Percentiles rank a stretch among this genome's conserved stretches.
phyloP scores from a whole-genome alignment of 495 filamentous ascomycete species.

The Tuber indicum region DNA sequence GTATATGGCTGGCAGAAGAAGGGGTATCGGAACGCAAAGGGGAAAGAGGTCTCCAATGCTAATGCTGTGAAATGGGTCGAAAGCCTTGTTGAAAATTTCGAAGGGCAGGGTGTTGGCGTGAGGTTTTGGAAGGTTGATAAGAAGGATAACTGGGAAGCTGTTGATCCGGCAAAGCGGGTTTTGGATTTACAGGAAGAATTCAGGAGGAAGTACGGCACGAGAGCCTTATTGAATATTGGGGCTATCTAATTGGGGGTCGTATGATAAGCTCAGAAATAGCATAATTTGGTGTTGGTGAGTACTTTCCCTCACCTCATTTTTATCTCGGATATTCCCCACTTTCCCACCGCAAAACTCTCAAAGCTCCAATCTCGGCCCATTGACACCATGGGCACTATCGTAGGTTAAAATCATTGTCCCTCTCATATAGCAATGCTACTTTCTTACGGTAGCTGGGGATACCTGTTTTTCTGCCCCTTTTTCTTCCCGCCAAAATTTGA shows the following conservation, averaged over 20 bases:
- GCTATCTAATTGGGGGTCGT: background rate
- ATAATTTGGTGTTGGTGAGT: background rate
- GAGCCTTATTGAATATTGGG: background rate
- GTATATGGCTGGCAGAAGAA: slow-evolving; percentile 22
- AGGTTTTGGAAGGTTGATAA: slow-evolving; percentile 31
- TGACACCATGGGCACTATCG: background rate
- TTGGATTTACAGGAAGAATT: slow-evolving; percentile 17
- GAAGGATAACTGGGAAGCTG: slow-evolving; percentile 25
- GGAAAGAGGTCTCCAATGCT: slow-evolving; percentile 23
- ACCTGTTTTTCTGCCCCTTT: background rate
- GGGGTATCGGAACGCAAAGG: slow-evolving; percentile 25
- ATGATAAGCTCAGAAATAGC: background rate
- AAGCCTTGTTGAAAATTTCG: slow-evolving; percentile 17
- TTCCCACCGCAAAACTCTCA: background rate
- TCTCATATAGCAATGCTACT: background rate
- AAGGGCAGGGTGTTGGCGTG: slow-evolving; percentile 18
- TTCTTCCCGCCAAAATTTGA: background rate
- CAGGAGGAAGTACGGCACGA: slow-evolving; percentile 4
- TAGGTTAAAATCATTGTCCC: background rate
- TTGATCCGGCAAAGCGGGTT: slow-evolving; percentile 14
- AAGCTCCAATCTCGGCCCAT: background rate
- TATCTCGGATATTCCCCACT: background rate
- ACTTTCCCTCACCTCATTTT: background rate
- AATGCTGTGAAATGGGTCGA: slow-evolving; percentile 26
- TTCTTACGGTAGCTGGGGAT: background rate